Evolutionary conservation across 495 filamentous ascomycete species (phyloP).

Genomic region (Entonaema liquescens): DNA sequence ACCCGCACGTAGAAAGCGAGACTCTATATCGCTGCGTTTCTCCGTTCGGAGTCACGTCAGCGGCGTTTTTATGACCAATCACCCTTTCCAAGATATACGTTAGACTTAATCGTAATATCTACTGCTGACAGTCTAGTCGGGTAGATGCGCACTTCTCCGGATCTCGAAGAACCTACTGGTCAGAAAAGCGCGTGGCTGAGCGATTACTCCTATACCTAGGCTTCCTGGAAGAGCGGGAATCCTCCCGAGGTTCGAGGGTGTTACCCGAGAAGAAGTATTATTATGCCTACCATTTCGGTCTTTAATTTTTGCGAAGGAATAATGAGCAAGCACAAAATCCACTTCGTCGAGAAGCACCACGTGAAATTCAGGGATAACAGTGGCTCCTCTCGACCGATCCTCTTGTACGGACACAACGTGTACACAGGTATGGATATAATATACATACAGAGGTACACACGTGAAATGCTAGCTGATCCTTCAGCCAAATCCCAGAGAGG

Average conservation of each 20-base stretch:
- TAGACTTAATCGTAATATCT: constrained; percentile 29
- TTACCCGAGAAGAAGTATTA: no score
- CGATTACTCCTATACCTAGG: background rate
- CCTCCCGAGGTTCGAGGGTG: constrained; percentile 24
- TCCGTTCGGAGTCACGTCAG: constrained; percentile 25
- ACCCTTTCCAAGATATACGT: constrained; percentile 14
- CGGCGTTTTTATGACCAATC: constrained; percentile 15
- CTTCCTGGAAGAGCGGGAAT: constrained; percentile 29
- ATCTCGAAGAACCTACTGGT: constrained; percentile 21
- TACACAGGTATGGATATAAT: background rate
- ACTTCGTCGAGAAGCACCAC: constrained; percentile 1
- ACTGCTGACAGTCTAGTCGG: constrained; percentile 33
- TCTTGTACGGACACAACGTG: background rate
- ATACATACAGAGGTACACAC: background rate
- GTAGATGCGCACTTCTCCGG: constrained; percentile 29
- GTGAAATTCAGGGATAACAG: constrained; percentile 16
- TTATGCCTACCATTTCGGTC: no score
- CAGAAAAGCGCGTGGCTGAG: constrained; percentile 6
- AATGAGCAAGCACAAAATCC: constrained; percentile 2
- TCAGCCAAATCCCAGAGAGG: background rate
- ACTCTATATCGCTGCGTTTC: background rate
- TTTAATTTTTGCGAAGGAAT: constrained; percentile 1
- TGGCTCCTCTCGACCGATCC: background rate
- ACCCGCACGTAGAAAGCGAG: constrained; percentile 11
- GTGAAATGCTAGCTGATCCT: constrained; percentile 1